Evolutionary conservation across 2,329 filamentous ascomycete species (phyloP).

Genomic region (Penicillium digitatum): DNA sequence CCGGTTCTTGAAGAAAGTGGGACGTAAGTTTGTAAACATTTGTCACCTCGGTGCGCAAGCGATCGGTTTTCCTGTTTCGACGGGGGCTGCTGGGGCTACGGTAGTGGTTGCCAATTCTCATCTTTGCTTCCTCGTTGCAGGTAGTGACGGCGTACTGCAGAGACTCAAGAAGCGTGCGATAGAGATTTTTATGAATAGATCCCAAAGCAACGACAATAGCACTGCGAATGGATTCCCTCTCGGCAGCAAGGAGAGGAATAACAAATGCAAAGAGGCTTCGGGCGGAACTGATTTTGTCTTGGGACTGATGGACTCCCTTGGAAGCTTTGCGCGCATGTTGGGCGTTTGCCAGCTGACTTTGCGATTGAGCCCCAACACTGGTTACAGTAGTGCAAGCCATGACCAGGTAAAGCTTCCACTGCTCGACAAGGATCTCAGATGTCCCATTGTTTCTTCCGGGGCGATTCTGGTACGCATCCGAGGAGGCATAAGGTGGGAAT

Average conservation of each 20-base stretch:
- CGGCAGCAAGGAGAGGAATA: conserved; percentile 77
- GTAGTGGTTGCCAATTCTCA: conserved; percentile 70
- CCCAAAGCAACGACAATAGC: conserved; percentile 89
- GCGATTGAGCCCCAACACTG: conserved; percentile 65
- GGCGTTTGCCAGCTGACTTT: conserved; percentile 56
- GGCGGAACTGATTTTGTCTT: conserved; percentile 81
- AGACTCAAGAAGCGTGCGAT: conserved; percentile 83
- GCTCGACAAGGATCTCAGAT: conserved; percentile 84
- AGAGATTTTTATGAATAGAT: conserved; percentile 91
- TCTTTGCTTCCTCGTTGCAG: conserved; percentile 84
- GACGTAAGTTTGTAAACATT: conserved; percentile 94
- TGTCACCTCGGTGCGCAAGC: conserved; percentile 87
- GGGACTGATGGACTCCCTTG: conserved; percentile 58
- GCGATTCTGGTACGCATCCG: conserved; percentile 38
- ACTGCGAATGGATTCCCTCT: conserved; percentile 75
- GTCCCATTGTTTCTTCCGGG: conserved; percentile 58
- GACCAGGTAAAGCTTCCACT: conserved; percentile 96
- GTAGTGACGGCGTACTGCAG: conserved; percentile 79
- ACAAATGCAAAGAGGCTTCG: conserved; percentile 85
- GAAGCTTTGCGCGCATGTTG: conserved; percentile 82
- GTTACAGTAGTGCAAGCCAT: conserved; percentile 95
- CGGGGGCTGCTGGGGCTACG: conserved; percentile 78
- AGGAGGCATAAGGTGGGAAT: conserved; percentile 42
- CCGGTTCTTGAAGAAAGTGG: conserved; percentile 74
- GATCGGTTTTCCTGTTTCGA: conserved; percentile 77